Base-by-base conservation (phyloP, 2,329 filamentous ascomycete genomes). In the Beauveria medogensis region DNA sequence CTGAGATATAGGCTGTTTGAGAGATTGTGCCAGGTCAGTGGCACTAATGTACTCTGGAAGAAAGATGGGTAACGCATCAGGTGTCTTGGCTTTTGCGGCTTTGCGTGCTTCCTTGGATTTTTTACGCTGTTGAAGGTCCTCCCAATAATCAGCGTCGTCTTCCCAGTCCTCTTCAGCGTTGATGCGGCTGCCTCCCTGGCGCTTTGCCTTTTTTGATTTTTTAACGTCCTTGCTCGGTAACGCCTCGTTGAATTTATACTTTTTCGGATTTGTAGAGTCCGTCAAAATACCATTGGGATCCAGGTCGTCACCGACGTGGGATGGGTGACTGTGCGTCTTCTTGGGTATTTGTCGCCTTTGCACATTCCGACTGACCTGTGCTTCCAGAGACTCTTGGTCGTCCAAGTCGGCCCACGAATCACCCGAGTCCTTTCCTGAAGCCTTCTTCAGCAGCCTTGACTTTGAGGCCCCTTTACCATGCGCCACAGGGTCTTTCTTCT, bases 1-100 rank as follows among this genome's bases (percentile, higher is more conserved):
- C 3, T 85, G 75, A 16, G 88, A 82, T 1, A 85, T 79, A 46
- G 85, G 84, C 34, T 96, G 80, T 63, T 86, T 87, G 24, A 97
- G 78, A 4, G 89, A 84, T 63, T 85, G 80, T 4, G 92, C 91
- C 46, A 99, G 77, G 65, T 92, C 91, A 10, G 84, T 82, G n/a
- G 97, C 87, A 68, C 85, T 94, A 73, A 99, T 95, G 67, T 91
- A 96, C 69, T 97, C 91, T 0, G 95, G 95, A 24, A 99, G 78
- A 58, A 88, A 83, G 51, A 99, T 89, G 1, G 75, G 75, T 1
- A 80, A 82, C 2, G 82, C 83, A 40, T 72, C 55, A 67, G 74
- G 70, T 55, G 71, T 71, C 63, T 74, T 72, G 70, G 74, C 72
- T 63, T 74, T 75, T 65, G 73, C 64, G 46, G 72, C 69, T 62